A percentile compares a stretch with the other conserved stretches of the same genome.
Conservation (phyloP, 2,329 filamentous ascomycete species). For the Bipolaris zeicola region DNA sequence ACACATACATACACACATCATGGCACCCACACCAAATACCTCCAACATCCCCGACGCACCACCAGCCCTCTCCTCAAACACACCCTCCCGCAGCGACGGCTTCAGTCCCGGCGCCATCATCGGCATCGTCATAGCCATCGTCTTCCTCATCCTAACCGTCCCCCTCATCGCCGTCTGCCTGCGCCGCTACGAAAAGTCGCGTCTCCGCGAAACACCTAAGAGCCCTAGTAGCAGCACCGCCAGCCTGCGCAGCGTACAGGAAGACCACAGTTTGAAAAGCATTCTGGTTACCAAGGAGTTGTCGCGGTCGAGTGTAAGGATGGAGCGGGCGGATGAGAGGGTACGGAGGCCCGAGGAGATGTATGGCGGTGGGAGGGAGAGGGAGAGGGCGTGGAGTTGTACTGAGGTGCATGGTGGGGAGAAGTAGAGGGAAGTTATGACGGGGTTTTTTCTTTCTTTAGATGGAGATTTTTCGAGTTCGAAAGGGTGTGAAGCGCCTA, state of each 20-base stretch:
- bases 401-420: slow-evolving; percentile 24
- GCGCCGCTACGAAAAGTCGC: slow-evolving; percentile 26
- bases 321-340: slow-evolving; percentile 18
- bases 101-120: slow-evolving; percentile 29
- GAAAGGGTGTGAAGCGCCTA: neutral
- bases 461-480: neutral
- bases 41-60: slow-evolving; percentile 20
- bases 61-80: slow-evolving; percentile 4
- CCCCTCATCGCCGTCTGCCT: slow-evolving; percentile 28
- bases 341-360: slow-evolving; percentile 18
- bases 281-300: slow-evolving; percentile 33
- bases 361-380: slow-evolving; percentile 10
- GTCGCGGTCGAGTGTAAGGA: slow-evolving; percentile 25
- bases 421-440: slow-evolving; percentile 1
- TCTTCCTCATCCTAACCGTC: slow-evolving; percentile 24
- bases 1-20: neutral
- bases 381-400: slow-evolving; percentile 25
- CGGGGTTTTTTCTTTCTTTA: neutral
- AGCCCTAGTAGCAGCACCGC: slow-evolving; percentile 7
- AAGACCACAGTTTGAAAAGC: slow-evolving; percentile 28
- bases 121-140: slow-evolving; percentile 29
- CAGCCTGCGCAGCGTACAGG: slow-evolving; percentile 19
- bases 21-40: slow-evolving; percentile 2
- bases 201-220: slow-evolving; percentile 25
- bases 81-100: slow-evolving; percentile 15